Evolutionary conservation across 2,329 filamentous ascomycete species (phyloP).

Genomic region (Xylaria arbuscula): DNA sequence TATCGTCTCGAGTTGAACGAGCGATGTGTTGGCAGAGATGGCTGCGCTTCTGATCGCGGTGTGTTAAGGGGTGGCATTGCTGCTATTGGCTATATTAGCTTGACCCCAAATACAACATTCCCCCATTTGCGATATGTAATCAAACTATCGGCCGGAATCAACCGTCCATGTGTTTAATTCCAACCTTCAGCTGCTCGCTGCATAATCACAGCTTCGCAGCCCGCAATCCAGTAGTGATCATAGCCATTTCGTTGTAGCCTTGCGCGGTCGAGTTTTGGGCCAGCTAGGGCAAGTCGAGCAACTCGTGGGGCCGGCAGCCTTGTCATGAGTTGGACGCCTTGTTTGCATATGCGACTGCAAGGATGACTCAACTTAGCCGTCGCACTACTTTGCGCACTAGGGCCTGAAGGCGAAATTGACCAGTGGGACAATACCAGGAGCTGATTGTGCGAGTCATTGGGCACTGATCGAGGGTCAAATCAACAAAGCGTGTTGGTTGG

Average conservation of each 20-base stretch:
- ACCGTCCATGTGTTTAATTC: conserved; percentile 11
- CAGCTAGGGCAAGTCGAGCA: not conserved
- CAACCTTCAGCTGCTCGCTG: conserved; percentile 15
- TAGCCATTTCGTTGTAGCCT: conserved; percentile 26
- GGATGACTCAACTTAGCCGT: conserved; percentile 25
- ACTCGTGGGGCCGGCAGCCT: conserved; percentile 34
- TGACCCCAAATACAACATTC: conserved; percentile 11
- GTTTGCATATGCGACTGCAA: conserved; percentile 27
- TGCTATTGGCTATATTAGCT: conserved; percentile 27
- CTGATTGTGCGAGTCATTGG: conserved; percentile 43
- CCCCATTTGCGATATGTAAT: conserved; percentile 20
- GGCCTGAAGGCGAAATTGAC: conserved; percentile 40
- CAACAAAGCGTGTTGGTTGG: conserved; percentile 38
- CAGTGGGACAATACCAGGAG: conserved; percentile 37
- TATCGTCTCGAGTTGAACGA: conserved; percentile 39
- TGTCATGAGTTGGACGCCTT: conserved; percentile 32
- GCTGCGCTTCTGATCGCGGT: conserved; percentile 41
- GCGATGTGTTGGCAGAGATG: conserved; percentile 32
- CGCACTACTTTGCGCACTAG: conserved; percentile 39
- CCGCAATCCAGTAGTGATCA: conserved; percentile 16
- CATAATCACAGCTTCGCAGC: conserved; percentile 36
- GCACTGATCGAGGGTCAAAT: conserved; percentile 45
- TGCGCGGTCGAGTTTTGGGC: conserved; percentile 20
- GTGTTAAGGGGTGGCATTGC: conserved; percentile 42
- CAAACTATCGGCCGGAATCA: conserved; percentile 2